These are phyloP conservation scores for Chrysoporthe puriensis DNA, from an alignment of 2,329 filamentous ascomycete genomes.

Conservation along the genomic window DNA sequence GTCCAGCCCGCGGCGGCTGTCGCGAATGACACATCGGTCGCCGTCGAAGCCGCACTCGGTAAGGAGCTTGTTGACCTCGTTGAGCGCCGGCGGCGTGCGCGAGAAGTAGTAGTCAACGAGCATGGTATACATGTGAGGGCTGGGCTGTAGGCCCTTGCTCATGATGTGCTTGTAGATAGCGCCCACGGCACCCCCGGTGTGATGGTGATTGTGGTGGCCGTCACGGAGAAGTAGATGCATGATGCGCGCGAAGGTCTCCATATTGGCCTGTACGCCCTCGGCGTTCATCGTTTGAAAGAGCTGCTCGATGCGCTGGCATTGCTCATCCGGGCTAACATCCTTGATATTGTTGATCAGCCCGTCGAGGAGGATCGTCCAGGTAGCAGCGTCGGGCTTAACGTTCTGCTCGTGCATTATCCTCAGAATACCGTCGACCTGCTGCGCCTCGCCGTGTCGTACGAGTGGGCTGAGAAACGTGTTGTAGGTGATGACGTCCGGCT, in stretches of 20 bases:
- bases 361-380: conserved; percentile 74
- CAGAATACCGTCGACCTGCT: conserved; percentile 58
- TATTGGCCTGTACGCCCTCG: conserved; percentile 61
- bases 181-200: conserved; percentile 50
- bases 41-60: conserved; percentile 53
- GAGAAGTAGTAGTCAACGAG: conserved; percentile 70
- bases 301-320: conserved; percentile 53
- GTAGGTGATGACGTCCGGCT: conserved; percentile 63
- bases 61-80: conserved; percentile 64
- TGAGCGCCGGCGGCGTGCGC: conserved; percentile 60
- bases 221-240: conserved; percentile 64
- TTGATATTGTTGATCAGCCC: conserved; percentile 52
- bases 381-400: conserved; percentile 65
- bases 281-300: conserved; percentile 62
- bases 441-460: conserved; percentile 51
- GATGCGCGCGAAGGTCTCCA: conserved; percentile 69
- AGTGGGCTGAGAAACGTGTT: conserved; percentile 70
- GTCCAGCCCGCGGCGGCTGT: conserved; percentile 47
- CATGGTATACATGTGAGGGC: conserved; percentile 73
- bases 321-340: conserved; percentile 49
- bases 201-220: conserved; percentile 6
- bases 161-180: conserved; percentile 67
- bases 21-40: conserved; percentile 1
- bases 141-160: conserved; percentile 53
- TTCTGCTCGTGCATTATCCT: conserved; percentile 59